Percentiles rank a stretch among this genome's conserved stretches.
Conservation (phyloP, 129 eudicot genomes). For the Helianthus tuberosus region DNA sequence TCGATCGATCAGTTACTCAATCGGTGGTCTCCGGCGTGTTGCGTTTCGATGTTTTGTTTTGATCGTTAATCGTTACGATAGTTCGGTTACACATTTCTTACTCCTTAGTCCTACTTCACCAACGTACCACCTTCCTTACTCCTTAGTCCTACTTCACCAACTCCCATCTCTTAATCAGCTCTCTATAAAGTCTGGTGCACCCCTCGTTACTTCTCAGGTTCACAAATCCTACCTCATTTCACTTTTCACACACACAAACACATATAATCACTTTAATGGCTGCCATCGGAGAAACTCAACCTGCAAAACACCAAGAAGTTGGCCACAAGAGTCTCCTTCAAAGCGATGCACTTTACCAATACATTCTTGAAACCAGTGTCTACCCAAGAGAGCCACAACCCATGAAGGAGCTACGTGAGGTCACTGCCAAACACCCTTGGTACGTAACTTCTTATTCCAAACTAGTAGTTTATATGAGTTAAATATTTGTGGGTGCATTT, state of each 20-base stretch:
- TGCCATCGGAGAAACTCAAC: conserved; percentile 34
- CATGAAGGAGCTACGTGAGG: conserved; percentile 56
- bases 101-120: no score
- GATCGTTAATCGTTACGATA: no score
- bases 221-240: background rate
- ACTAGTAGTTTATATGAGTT: background rate
- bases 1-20: no score
- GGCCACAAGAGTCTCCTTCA: conserved; percentile 70
- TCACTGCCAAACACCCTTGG: conserved; percentile 58
- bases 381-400: conserved; percentile 56
- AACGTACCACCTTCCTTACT: no score
- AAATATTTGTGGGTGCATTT: background rate
- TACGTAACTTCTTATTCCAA: background rate
- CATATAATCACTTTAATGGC: conserved; percentile 15
- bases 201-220: background rate
- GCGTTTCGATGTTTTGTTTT: no score
- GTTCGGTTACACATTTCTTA: no score
- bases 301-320: conserved; percentile 57
- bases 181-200: background rate
- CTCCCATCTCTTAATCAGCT: background rate
- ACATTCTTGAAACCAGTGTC: conserved; percentile 60
- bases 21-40: no score
- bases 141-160: background rate
- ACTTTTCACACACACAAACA: background rate
- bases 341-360: conserved; percentile 63